phyloP scores from a whole-genome alignment of 148 eudicot species.

The Diospyros lotus region DNA sequence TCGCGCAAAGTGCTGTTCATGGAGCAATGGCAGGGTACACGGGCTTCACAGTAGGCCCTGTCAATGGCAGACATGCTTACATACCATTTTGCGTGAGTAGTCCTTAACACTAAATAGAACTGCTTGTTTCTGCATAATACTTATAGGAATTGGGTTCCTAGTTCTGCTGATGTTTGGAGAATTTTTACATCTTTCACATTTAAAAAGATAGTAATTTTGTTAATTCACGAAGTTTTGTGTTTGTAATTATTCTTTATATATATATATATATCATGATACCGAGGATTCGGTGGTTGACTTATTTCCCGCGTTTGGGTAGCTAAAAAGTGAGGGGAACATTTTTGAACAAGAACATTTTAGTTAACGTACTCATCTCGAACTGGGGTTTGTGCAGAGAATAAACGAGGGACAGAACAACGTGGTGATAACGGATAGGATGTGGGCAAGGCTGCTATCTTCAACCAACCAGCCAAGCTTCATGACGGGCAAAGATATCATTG shows the following conservation, averaged over 20 bases:
- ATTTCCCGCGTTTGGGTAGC: background rate
- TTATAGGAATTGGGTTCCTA: no score
- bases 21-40: slow-evolving; percentile 97
- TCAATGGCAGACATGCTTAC: slow-evolving; percentile 75
- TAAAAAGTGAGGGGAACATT: no score
- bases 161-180: no score
- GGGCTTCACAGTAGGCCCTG: slow-evolving; percentile 77
- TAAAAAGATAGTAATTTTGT: no score
- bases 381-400: slow-evolving; percentile 43
- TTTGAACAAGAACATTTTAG: background rate
- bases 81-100: slow-evolving; percentile 77
- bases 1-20: slow-evolving; percentile 89
- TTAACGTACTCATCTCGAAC: background rate
- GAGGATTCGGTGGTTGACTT: background rate
- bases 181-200: background rate
- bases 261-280: no score
- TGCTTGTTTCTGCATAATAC: no score
- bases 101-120: background rate
- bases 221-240: no score
- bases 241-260: no score
- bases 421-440: slow-evolving; percentile 38
- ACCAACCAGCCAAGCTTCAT: slow-evolving; percentile 50
- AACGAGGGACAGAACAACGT: slow-evolving; percentile 61
- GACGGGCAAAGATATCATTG: slow-evolving; percentile 20
- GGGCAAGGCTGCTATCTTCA: slow-evolving; percentile 35